Base-by-base conservation (phyloP, 345 rosid species). In the Heritiera littoralis region DNA sequence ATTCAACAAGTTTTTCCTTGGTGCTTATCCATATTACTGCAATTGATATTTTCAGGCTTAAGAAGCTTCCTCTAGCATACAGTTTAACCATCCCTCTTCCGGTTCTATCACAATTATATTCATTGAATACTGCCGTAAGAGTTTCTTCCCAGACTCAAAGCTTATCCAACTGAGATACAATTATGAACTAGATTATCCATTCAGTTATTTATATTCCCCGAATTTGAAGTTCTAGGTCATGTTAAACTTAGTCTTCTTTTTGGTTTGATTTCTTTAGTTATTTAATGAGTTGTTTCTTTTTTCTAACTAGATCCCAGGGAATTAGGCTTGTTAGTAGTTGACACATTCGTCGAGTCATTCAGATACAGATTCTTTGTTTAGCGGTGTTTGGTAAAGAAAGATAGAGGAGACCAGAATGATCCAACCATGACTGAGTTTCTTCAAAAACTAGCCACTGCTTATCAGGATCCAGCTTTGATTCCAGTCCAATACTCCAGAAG, bases 1-100 rank as follows among this genome's bases (percentile, higher is more conserved):
- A 77, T 81, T 86, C 91, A 23, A 92, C 89, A 58, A 61, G 87
- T 95, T 90, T 91, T 84, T 90, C 95, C 59, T 81, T 95, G 85
- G 75, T 93, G 69, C 85, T 95, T 86, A 95, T 95, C 97, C 99
- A 93, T 66, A 74, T 95, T 0, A 91, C 92, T 70, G 96, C 98
- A 66, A 85, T 95, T 63, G 98, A 98, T 67, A 83, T 92, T 83
- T 95, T 93, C 77, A 95, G 94, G 66, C 87, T 95, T 49, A 95
- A 93, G 88, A 81, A 87, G 71, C 88, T 93, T 81, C 94, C 95
- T 41, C 48, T 88, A 71, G 98, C 97, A 72, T 87, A 96, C 77
- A 86, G 84, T 85, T 88, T 95, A 79, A 87, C 83, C 10, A 73
- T 89, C 77, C 98, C 99, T 74, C 94, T 95, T 71, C 98, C 98